Evolutionary conservation across 1,284 basidiomycete genomes (phyloP), one percentile per base, ranked within the genome.

Genomic region (Uromyces viciae-fabae): DNA sequence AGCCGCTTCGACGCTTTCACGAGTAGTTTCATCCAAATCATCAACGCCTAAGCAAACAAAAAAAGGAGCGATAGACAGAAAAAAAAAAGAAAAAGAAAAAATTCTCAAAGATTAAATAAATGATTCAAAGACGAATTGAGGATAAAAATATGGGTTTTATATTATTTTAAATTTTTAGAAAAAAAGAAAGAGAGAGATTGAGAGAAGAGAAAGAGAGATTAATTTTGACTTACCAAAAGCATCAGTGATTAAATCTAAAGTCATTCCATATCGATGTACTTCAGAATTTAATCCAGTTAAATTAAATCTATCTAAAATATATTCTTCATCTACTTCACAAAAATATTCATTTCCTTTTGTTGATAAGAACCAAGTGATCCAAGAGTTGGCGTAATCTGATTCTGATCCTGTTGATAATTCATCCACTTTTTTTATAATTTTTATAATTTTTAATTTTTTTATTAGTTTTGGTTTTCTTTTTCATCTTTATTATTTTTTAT

Each of bases 301-400:
- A 87, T 98, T 99, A 90, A 99, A 98, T 66, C 96, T 90, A 88
- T 99, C 96, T 72, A 98, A 89, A 84, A 99, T 98, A 87, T 98
- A 99, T 87, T 98, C 96, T 85, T 98, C 95, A 86, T 99, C 97
- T 83, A 99, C 94, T 88, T 99, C 95, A 87, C 95, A 98, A 86
- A 98, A 99, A 89, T 99, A 99, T 88, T 99, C 96, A 87, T 88
- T 87, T 66, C 87, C 87, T 82, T 87, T 95, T n/a, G 94, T 96
- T 8, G 94, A 94, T 38, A 99, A 89, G 86, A 98, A 99, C 96
- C 96, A 98, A 7, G 94, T 94, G 84, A 97, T 95, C 95, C 95
- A 98, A 81, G 82, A 84, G 71, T 93, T 93, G 77, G 93, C 93
- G 86, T 94, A 94, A 86, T 94, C 93, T 42, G 93, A 94, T 85